Evolutionary conservation across 2,329 filamentous ascomycete genomes (phyloP).

Genomic region (Xylariaceae sp.): DNA sequence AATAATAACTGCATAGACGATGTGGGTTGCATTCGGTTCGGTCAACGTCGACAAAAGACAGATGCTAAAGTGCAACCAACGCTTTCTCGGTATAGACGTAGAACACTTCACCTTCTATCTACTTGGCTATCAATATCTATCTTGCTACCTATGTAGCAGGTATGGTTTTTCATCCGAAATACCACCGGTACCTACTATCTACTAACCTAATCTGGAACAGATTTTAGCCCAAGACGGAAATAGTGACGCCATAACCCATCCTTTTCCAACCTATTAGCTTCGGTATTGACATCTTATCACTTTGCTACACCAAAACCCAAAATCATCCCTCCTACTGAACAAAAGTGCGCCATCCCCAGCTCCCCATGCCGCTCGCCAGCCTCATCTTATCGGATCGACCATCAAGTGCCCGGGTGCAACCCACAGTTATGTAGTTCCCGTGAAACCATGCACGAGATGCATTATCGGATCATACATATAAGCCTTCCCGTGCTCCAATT

Average conservation of each 20-base stretch:
- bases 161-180: no score
- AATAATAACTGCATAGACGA: no score
- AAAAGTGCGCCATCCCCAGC: background rate
- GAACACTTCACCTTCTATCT: no score
- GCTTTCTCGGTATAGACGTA: no score
- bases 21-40: constrained; percentile 4
- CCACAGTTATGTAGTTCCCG: background rate
- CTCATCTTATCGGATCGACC: constrained; percentile 17
- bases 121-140: background rate
- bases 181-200: no score
- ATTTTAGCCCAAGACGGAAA: background rate
- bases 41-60: background rate
- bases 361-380: constrained; percentile 11
- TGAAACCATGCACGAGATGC: constrained; percentile 18
- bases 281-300: no score
- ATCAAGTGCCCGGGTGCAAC: background rate
- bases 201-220: no score
- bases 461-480: constrained; percentile 16
- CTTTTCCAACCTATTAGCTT: no score
- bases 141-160: no score
- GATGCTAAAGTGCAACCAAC: no score
- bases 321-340: background rate
- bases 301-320: no score
- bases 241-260: background rate
- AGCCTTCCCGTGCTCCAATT: constrained; percentile 19